These are phyloP conservation scores for Abrus pulchellus DNA, from an alignment of 306 rosid genomes.

Conservation along the genomic window DNA sequence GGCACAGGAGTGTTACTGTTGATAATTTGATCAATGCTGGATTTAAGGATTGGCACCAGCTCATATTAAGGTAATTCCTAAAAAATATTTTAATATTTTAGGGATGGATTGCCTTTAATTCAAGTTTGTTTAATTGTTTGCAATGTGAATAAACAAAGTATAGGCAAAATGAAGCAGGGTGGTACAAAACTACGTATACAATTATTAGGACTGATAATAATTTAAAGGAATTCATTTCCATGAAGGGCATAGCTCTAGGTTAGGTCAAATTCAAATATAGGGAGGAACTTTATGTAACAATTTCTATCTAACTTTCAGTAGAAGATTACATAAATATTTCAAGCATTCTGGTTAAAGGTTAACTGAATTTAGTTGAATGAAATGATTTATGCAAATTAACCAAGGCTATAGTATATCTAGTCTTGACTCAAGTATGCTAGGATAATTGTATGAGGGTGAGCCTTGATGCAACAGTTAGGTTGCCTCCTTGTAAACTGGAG, in stretches of 20 bases:
- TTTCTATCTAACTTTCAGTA: not conserved
- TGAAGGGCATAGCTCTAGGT: not conserved
- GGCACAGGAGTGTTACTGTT: conserved; percentile 64
- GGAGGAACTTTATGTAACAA: not conserved
- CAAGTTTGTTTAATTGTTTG: not conserved
- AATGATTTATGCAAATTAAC: not conserved
- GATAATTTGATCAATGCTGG: conserved; percentile 83
- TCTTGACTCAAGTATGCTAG: not conserved
- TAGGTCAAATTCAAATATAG: not conserved
- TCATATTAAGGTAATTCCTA: conserved; percentile 75
- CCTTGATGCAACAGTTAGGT: too few species aligned
- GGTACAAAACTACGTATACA: too few species aligned
- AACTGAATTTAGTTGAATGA: conserved; percentile 10
- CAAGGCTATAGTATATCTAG: not conserved
- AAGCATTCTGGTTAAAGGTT: conserved; percentile 3
- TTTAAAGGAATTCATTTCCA: not conserved
- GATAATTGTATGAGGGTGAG: not conserved
- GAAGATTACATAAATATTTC: not conserved
- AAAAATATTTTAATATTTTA: not conserved
- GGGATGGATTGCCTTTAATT: not conserved
- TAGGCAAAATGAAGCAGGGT: conserved; percentile 2
- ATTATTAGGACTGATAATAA: not conserved
- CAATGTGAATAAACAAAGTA: not conserved
- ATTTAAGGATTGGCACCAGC: conserved; percentile 77
- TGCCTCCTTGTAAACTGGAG: too few species aligned